Conservation (phyloP, 768 basidiomycete species). For the Auricularia heimuer region DNA sequence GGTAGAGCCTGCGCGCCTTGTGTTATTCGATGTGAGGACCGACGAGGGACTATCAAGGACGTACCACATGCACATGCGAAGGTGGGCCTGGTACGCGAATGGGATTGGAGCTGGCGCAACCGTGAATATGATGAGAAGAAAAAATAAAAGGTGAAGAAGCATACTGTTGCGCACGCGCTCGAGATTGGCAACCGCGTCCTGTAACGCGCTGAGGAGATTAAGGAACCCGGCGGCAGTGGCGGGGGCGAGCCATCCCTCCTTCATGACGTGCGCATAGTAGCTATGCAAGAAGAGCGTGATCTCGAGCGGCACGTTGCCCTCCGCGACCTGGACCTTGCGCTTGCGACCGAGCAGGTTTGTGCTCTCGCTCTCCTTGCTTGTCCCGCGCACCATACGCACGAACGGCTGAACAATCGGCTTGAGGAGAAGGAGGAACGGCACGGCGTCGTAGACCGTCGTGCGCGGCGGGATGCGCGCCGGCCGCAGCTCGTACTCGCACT, state of each 20-base stretch:
- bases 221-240: slow-evolving; percentile 43
- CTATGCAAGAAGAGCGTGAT: slow-evolving; percentile 38
- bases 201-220: slow-evolving; percentile 35
- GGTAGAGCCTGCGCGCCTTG: slow-evolving; percentile 39
- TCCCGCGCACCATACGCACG: neutral
- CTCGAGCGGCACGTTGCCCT: slow-evolving; percentile 50
- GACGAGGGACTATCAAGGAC: neutral
- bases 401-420: slow-evolving; percentile 26
- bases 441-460: slow-evolving; percentile 38
- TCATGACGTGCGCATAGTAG: slow-evolving; percentile 40
- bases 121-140: neutral
- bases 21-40: slow-evolving; percentile 37
- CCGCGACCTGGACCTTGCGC: neutral
- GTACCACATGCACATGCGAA: slow-evolving; percentile 1
- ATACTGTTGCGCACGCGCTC: slow-evolving; percentile 49
- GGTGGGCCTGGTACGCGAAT: slow-evolving; percentile 46
- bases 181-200: slow-evolving; percentile 48
- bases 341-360: neutral
- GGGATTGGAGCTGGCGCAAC: slow-evolving; percentile 38
- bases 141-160: neutral
- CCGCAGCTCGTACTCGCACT: slow-evolving; percentile 31
- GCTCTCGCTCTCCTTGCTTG: neutral
- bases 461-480: slow-evolving; percentile 54
- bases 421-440: slow-evolving; percentile 46
- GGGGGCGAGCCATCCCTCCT: slow-evolving; percentile 32